phyloP scores from a whole-genome alignment of 2,329 filamentous ascomycete species.

The Fonsecaea monophora region DNA sequence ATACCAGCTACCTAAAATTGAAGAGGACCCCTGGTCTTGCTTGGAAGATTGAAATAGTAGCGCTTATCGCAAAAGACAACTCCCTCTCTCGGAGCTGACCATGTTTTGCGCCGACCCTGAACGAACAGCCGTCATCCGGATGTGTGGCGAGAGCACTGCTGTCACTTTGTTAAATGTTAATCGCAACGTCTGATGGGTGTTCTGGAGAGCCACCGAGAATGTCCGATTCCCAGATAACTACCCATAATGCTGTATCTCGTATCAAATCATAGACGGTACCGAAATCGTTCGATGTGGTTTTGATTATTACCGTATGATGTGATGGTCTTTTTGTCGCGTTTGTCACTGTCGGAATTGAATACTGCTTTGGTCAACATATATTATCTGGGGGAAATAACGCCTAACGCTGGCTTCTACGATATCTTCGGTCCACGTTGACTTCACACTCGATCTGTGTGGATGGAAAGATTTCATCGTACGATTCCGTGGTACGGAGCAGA shows the following conservation, averaged over 20 bases:
- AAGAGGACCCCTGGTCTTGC: neutral
- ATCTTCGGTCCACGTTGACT: neutral
- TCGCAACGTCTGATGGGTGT: neutral
- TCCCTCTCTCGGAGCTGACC: neutral
- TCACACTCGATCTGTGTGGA: neutral
- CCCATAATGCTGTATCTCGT: neutral
- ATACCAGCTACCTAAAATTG: neutral
- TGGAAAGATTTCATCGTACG: neutral
- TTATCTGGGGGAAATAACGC: neutral
- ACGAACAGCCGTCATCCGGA: neutral
- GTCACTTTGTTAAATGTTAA: neutral
- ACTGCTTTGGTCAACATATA: neutral
- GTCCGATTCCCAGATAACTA: neutral
- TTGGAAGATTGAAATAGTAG: neutral
- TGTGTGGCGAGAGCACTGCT: neutral
- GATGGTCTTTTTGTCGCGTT: constrained; percentile 1
- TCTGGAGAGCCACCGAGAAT: neutral
- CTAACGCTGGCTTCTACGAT: neutral
- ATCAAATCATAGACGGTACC: neutral
- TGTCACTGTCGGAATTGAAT: constrained; percentile 7
- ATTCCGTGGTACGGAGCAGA: constrained; percentile 1
- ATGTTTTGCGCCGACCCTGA: neutral
- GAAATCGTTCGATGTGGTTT: neutral
- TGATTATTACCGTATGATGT: constrained; percentile 6
- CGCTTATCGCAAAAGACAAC: neutral